Conservation (phyloP, 495 filamentous ascomycete species). For the Neurospora discreta region DNA sequence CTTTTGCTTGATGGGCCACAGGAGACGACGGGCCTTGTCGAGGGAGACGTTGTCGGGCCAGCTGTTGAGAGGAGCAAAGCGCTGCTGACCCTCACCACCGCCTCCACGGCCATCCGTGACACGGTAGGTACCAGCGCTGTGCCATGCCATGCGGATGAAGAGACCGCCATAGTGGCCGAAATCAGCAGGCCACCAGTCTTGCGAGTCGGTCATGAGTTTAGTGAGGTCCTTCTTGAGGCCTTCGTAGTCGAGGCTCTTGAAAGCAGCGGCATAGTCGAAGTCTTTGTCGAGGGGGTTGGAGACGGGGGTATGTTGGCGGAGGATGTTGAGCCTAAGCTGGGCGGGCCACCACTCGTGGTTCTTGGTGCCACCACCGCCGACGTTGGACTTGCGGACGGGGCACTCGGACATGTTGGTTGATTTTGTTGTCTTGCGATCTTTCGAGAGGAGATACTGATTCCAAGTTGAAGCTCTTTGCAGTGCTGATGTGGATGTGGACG, state of each 20-base stretch:
- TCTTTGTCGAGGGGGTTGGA: conserved; percentile 48
- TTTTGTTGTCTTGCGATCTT: neutral
- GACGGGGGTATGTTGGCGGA: conserved; percentile 54
- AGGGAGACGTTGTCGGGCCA: conserved; percentile 69
- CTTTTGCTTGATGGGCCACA: conserved; percentile 75
- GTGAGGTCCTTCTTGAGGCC: conserved; percentile 59
- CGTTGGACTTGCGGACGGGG: conserved; percentile 41
- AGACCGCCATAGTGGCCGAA: conserved; percentile 69
- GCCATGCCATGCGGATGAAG: conserved; percentile 70
- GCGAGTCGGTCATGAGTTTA: conserved; percentile 59
- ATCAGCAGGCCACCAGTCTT: conserved; percentile 69
- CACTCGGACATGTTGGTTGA: conserved; percentile 27
- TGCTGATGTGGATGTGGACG: neutral
- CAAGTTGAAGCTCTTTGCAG: neutral
- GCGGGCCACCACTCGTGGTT: conserved; percentile 64
- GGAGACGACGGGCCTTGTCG: conserved; percentile 64
- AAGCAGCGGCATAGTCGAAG: conserved; percentile 58
- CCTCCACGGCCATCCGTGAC: conserved; percentile 61
- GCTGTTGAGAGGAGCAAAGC: conserved; percentile 67
- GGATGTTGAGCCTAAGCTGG: conserved; percentile 52
- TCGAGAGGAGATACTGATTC: neutral
- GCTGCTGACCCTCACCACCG: conserved; percentile 59
- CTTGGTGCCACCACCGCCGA: conserved; percentile 49
- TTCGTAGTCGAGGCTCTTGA: conserved; percentile 59
- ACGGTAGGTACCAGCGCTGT: conserved; percentile 64